Evolutionary conservation across 2,329 filamentous ascomycete genomes (phyloP).

Genomic region (Immersiporthe knoxdaviesiana): DNA sequence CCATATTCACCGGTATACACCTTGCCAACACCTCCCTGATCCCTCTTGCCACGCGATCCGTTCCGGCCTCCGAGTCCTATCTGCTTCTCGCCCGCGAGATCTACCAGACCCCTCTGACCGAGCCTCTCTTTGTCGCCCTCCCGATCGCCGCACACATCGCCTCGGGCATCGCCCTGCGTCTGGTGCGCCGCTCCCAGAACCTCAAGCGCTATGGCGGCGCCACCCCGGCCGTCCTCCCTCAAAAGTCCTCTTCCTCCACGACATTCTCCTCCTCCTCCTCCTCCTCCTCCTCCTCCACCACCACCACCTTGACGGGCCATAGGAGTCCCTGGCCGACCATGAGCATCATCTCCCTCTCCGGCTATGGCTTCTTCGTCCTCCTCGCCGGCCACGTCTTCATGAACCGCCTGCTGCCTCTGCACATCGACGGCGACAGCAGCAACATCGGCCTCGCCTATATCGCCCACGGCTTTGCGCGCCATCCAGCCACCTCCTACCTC

Average conservation of each 20-base stretch:
- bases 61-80: constrained; percentile 78
- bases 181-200: constrained; percentile 73
- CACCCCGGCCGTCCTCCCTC: constrained; percentile 54
- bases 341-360: constrained; percentile 70
- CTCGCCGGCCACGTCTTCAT: constrained; percentile 73
- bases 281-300: constrained; percentile 39
- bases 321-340: constrained; percentile 65
- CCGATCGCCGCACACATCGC: constrained; percentile 77
- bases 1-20: constrained; percentile 76
- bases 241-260: constrained; percentile 40
- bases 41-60: constrained; percentile 72
- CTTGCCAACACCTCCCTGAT: constrained; percentile 81
- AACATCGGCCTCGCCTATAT: constrained; percentile 84
- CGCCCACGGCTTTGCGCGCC: constrained; percentile 79
- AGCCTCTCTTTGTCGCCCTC: constrained; percentile 77
- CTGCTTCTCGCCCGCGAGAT: constrained; percentile 89
- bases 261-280: constrained; percentile 37
- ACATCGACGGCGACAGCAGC: constrained; percentile 82
- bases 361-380: constrained; percentile 70
- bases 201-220: constrained; percentile 75
- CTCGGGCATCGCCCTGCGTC: constrained; percentile 75
- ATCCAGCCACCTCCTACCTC: constrained; percentile 66
- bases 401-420: constrained; percentile 75
- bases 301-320: constrained; percentile 38
- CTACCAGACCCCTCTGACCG: constrained; percentile 82